Conservation (phyloP, 331 rosid species). For the Saraca asoca region DNA sequence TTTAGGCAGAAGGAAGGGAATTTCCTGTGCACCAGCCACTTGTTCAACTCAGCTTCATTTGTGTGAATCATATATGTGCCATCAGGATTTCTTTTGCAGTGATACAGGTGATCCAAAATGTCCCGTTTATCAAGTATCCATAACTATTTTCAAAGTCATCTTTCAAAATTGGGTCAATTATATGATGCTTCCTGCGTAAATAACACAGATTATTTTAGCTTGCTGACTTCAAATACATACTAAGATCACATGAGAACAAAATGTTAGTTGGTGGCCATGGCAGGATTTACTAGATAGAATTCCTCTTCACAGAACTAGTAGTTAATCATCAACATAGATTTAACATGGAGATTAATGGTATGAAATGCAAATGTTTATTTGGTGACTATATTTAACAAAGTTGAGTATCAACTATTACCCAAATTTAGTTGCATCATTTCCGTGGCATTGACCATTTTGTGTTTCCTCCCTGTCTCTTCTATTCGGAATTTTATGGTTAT, state of each 20-base stretch:
- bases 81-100: conserved; percentile 29
- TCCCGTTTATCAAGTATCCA: background rate
- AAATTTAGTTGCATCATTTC: background rate
- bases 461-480: background rate
- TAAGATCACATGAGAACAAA: no score
- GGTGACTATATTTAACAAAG: no score
- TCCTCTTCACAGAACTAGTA: no score
- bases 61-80: conserved; percentile 25
- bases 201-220: background rate
- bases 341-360: no score
- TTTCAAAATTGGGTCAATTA: background rate
- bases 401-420: background rate
- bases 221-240: no score
- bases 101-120: conserved; percentile 39
- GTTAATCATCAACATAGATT: no score
- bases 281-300: no score
- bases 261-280: no score
- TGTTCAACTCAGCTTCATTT: conserved; percentile 33
- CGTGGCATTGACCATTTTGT: background rate
- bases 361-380: no score
- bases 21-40: conserved; percentile 14
- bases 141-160: background rate
- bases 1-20: conserved; percentile 36
- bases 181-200: background rate
- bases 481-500: no score